Percentiles rank a stretch among this genome's conserved stretches.
Evolutionary conservation across 2,329 filamentous ascomycete genomes (phyloP).

Genomic region (Venturia nashicola): DNA sequence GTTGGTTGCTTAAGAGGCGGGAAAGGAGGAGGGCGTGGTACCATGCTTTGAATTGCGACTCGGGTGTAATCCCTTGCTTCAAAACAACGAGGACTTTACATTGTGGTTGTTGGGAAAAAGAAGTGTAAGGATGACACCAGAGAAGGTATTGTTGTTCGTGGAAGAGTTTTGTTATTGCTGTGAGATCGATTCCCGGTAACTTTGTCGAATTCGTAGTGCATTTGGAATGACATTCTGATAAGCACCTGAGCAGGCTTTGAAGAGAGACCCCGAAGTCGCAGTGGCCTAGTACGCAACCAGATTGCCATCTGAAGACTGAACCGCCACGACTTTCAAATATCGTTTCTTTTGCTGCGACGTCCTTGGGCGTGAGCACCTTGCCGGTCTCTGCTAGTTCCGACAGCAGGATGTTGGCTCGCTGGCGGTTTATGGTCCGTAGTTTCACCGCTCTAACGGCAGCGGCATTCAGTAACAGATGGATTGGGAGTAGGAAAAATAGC

Average conservation of each 20-base stretch:
- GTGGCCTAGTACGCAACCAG: neutral
- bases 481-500: neutral
- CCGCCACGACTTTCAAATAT: neutral
- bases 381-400: neutral
- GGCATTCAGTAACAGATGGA: neutral
- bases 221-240: neutral
- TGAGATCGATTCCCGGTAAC: neutral
- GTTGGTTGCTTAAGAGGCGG: neutral
- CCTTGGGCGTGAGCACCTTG: neutral
- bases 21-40: neutral
- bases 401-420: neutral
- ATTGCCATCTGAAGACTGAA: neutral
- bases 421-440: neutral
- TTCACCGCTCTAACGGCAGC: neutral
- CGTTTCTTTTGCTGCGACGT: neutral
- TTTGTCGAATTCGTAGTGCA: neutral
- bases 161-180: neutral
- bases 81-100: neutral
- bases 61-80: neutral
- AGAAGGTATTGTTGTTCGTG: neutral
- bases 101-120: neutral
- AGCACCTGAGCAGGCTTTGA: neutral
- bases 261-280: neutral
- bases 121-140: neutral
- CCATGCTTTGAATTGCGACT: slow-evolving; percentile 1